Conservation (phyloP, 1,284 basidiomycete genomes). For the Sphagnurus paluster region DNA sequence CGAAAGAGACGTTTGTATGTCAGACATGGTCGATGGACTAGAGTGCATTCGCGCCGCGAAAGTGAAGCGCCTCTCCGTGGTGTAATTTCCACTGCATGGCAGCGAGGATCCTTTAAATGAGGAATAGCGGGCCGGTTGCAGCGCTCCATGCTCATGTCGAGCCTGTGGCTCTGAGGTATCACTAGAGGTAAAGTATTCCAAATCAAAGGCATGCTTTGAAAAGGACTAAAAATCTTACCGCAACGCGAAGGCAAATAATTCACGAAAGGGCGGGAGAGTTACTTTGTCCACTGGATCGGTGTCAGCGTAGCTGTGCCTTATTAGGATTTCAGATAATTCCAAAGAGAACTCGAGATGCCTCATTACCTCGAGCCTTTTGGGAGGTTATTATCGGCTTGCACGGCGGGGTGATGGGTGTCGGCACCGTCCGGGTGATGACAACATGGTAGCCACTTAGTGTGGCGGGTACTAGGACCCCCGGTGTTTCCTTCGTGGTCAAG, state of each 20-base stretch:
- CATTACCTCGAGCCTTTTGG: neutral
- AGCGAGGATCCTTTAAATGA: too few relatives aligned
- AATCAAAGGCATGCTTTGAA: neutral
- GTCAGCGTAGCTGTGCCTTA: neutral
- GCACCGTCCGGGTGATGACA: neutral
- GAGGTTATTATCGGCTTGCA: neutral
- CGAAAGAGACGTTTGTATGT: too few relatives aligned
- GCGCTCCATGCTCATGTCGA: neutral
- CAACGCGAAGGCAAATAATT: constrained; percentile 15
- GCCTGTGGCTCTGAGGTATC: neutral
- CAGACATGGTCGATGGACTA: neutral
- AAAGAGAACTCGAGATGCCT: too few relatives aligned
- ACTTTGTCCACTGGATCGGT: constrained; percentile 1
- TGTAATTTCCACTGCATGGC: neutral
- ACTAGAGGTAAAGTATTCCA: neutral
- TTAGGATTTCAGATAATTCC: neutral
- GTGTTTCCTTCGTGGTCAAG: neutral
- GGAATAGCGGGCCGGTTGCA: too few relatives aligned
- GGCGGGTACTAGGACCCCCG: neutral
- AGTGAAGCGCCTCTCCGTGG: neutral
- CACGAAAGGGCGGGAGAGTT: constrained; percentile 16
- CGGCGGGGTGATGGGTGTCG: neutral
- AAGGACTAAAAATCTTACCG: constrained; percentile 3
- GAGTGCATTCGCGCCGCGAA: neutral
- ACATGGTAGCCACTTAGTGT: constrained; percentile 1